Evolutionary conservation across 306 rosid genomes (phyloP), one percentile per base, ranked within the genome.

Genomic region (Senna tora): DNA sequence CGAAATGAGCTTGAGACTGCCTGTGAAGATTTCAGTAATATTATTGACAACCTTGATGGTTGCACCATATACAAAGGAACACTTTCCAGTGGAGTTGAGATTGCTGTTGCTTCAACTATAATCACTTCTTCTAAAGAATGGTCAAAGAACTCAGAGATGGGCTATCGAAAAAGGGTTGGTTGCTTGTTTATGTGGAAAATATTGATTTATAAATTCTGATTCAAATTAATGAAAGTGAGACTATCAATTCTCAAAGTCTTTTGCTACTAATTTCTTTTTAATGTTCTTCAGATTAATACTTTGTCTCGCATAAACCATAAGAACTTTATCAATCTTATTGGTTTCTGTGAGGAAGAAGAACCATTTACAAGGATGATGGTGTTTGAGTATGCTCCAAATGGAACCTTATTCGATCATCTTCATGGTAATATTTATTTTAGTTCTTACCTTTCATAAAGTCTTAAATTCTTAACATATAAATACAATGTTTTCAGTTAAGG

Each of bases 11-110:
- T 95, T 77, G 99, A 86, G 84, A 87, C 85, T 36, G 99, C 99
- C 50, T 95, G 99, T 78, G 99, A 95, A 78, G 97, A 95, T 88
- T 95, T 95, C 82, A 95, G 97, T 85, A 95, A 95, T 77, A 95
- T 95, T 60, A 80, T 95, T 58, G 73, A 76, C 80, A 87, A 81
- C 52, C 30, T 78, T 67, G 87, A 81, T 7, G 87, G 78, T 68
- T 77, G 82, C 79, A 89, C 84, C 16, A 65, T 89, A 66, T 95
- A 95, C 81, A 95, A 95, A 80, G 99, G 99, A 81, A 95, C 96
- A 67, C 72, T 95, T n/a, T 95, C 99, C 28, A 95, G 89, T 73
- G 99, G 96, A 73, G 92, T 89, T 9, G 99, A 95, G 90, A 95
- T 95, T 72, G 96, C 99, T 38, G 96, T 95, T 78, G 89, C 84